Evolutionary conservation across 441 rosid genomes (phyloP).

Genomic region (Jatropha multifida): DNA sequence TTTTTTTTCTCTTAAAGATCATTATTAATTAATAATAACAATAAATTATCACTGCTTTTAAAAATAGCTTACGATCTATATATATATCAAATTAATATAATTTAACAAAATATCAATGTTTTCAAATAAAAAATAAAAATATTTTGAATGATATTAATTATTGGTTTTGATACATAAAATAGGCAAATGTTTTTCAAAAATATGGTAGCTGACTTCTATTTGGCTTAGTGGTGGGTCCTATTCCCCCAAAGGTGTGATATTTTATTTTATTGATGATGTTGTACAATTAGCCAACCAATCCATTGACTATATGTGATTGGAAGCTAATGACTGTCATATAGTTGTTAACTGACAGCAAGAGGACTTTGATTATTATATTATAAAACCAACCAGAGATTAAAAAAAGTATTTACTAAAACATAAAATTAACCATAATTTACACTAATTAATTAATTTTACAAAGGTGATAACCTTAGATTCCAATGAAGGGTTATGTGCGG

Average conservation of each 20-base stretch:
- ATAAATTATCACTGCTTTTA: no score
- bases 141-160: no score
- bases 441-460: not conserved
- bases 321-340: not conserved
- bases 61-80: no score
- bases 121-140: no score
- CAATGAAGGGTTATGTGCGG: constrained; percentile 7
- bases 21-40: no score
- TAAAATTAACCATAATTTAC: constrained; percentile 1
- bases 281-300: not conserved
- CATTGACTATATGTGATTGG: not conserved
- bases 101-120: no score
- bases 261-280: not conserved
- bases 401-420: not conserved
- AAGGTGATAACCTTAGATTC: constrained; percentile 10
- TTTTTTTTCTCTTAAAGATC: no score
- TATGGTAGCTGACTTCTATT: constrained; percentile 19
- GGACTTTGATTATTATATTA: not conserved
- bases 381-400: not conserved
- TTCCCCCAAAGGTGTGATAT: not conserved
- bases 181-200: no score
- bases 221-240: constrained; percentile 7
- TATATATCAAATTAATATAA: no score
- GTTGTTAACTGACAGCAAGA: not conserved
- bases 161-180: no score